phyloP scores from a whole-genome alignment of 306 rosid species.

The Fragaria vesca region DNA sequence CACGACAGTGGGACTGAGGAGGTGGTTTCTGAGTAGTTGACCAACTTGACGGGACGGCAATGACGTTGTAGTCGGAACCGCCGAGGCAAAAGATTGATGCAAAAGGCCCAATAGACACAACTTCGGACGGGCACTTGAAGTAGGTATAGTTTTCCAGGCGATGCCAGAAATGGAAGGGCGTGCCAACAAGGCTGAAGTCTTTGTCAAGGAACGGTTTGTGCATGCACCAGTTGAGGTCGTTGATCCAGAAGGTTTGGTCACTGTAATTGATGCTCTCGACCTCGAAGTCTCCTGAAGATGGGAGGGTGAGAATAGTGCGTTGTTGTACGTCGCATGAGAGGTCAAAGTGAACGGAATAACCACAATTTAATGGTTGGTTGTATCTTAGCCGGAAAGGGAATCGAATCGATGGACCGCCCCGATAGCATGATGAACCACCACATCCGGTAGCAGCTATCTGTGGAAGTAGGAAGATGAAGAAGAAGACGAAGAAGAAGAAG shows the following conservation, averaged over 20 bases:
- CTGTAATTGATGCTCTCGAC: neutral
- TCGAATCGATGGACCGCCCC: neutral
- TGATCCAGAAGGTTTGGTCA: neutral
- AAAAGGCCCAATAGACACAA: neutral
- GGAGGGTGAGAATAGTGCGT: conserved; percentile 11
- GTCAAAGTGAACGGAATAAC: neutral
- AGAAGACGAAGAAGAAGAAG: conserved; percentile 17
- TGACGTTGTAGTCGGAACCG: neutral
- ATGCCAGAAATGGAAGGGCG: conserved; percentile 22
- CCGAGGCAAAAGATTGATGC: neutral
- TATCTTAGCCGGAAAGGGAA: conserved; percentile 34
- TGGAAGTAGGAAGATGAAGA: conserved; percentile 1
- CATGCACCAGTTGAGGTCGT: conserved; percentile 16
- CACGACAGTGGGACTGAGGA: neutral
- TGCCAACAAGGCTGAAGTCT: conserved; percentile 7
- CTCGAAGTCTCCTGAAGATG: neutral
- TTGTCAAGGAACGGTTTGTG: neutral
- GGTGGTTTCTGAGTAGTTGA: neutral
- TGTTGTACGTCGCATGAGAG: conserved; percentile 3
- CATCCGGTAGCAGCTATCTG: neutral
- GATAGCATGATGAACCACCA: conserved; percentile 9
- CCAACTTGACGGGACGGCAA: neutral
- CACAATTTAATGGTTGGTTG: neutral
- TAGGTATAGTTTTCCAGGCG: neutral
- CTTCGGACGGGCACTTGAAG: conserved; percentile 2